Evolutionary conservation across 1,284 basidiomycete species (phyloP), one percentile per base, ranked within the genome.

Genomic region (Tetrapyrgos nigripes): DNA sequence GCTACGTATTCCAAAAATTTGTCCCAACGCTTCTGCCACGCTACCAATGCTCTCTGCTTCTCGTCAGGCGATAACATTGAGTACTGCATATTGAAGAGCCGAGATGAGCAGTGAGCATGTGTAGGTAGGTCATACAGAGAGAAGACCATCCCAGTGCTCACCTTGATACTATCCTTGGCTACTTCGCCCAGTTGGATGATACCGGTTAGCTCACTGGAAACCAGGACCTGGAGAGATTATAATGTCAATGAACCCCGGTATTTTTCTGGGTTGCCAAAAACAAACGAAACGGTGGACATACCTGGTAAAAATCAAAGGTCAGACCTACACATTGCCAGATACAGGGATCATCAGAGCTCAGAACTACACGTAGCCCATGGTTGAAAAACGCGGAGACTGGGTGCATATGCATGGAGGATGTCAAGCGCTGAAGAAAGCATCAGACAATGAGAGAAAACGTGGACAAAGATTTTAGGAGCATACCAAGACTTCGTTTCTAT

Each of bases 311-410:
- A 70, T 91, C 88, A 66, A 82, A 91, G 0, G 87, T 86, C 10
- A 91, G 75, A 0, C 89, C 89, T 83, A 87, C 87, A 64, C 89
- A 89, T 26, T 88, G 87, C 68, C 92, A 92, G n/a, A 87, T 78
- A 1, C 85, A 78, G 3, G 91, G 88, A 65, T 92, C 91, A 66
- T 92, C 91, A 3, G 87, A 89, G 65, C 79, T 84, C 3, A 92
- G 76, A 0, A 84, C 84, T 6, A 93, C 83, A 9, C 85, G 84
- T 3, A 92, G 79, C 3, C 89, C 88, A 56, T 89, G 76, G 67
- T 90, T 90, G 51, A 92, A 68, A 51, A 91, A 70, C 19, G 83
- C 78, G 0, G 88, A 86, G n/a, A 91, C 74, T 3, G 87, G 88
- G 66, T 91, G 89, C 80, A 85, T 88, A 1, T 85, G 85, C 83